Evolutionary conservation across 495 filamentous ascomycete genomes (phyloP).

Genomic region (Parachaetomium inaequale): DNA sequence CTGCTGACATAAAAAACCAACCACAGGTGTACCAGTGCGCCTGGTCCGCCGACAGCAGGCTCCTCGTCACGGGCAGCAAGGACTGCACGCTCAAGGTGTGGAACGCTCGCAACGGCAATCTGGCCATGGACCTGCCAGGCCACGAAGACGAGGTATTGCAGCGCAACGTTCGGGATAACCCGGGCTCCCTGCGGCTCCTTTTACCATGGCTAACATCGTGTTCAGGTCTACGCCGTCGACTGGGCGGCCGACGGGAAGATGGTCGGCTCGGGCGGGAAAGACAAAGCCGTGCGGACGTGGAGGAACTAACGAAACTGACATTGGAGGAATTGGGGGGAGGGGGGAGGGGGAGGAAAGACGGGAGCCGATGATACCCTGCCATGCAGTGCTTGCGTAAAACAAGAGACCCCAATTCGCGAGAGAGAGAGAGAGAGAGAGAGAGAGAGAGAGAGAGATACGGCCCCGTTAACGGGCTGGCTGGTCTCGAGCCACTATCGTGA

Average conservation of each 20-base stretch:
- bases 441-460: no score
- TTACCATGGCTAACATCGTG: neutral
- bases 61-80: slow-evolving; percentile 81
- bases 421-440: no score
- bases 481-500: neutral
- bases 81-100: slow-evolving; percentile 95
- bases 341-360: neutral
- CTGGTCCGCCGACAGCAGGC: slow-evolving; percentile 83
- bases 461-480: no score
- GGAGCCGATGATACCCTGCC: slow-evolving; percentile 29
- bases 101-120: slow-evolving; percentile 79
- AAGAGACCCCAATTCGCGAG: neutral
- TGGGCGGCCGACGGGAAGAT: slow-evolving; percentile 45
- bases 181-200: neutral
- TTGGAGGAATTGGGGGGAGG: neutral
- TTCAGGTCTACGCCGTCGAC: slow-evolving; percentile 54
- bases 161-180: neutral
- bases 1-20: slow-evolving; percentile 4
- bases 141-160: slow-evolving; percentile 83
- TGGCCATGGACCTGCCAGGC: slow-evolving; percentile 81
- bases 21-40: slow-evolving; percentile 73
- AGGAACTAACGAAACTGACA: slow-evolving; percentile 41
- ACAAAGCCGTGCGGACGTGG: slow-evolving; percentile 88
- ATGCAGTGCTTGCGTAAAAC: slow-evolving; percentile 9
- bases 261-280: slow-evolving; percentile 74